These are phyloP conservation scores for Fusarium fracticaudum DNA, from an alignment of 2,329 filamentous ascomycete species.

Conservation along the genomic window DNA sequence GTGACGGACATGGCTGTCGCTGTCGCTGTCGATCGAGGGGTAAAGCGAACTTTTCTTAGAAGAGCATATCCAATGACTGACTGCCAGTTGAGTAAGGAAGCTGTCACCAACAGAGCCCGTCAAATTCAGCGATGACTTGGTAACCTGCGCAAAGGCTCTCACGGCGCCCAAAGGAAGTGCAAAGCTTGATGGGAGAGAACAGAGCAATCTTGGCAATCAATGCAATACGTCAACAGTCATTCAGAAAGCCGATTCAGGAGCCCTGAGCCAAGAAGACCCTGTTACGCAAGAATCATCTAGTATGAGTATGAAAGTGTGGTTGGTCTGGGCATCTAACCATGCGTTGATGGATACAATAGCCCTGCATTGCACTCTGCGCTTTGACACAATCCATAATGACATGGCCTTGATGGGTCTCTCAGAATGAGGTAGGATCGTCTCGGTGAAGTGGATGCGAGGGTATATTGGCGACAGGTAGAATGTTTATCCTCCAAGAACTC, in stretches of 20 bases:
- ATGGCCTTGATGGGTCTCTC: neutral
- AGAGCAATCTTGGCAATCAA: neutral
- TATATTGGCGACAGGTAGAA: neutral
- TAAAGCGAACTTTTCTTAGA: neutral
- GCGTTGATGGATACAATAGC: neutral
- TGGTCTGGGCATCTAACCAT: neutral
- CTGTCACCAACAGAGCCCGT: neutral
- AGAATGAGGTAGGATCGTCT: neutral
- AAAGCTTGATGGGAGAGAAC: neutral
- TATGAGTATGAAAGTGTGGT: neutral
- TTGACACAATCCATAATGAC: neutral
- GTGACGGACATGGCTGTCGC: conserved; percentile 19
- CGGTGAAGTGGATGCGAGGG: neutral
- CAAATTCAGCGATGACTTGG: neutral
- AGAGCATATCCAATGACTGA: neutral
- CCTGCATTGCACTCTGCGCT: neutral
- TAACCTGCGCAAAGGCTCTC: neutral
- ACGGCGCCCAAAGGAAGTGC: neutral
- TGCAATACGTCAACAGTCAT: neutral
- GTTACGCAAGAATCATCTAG: neutral
- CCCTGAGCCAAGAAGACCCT: neutral
- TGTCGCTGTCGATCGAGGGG: neutral
- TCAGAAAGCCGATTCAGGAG: conserved; percentile 26
- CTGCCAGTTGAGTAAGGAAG: neutral
- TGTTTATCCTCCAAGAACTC: neutral